Evolutionary conservation across 192 early-diverging fungal species (phyloP), one percentile per base, ranked within the genome.

Genomic region (Coemansia biformis): DNA sequence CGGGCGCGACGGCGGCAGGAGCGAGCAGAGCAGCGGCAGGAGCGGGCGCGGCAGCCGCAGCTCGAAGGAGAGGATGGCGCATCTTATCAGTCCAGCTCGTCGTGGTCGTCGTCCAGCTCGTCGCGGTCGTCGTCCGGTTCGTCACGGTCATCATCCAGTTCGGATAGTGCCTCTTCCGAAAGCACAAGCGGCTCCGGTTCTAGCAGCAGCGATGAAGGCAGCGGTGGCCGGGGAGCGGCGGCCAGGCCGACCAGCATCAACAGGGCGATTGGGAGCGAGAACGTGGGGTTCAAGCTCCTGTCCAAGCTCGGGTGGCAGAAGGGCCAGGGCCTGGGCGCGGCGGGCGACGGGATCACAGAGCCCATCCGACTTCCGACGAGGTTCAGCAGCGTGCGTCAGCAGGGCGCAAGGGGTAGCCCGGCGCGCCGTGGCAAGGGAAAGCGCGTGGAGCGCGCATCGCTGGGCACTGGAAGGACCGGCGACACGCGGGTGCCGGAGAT

Each of bases 221-320:
- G n/a, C n/a, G n/a, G n/a, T n/a, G n/a, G n/a, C n/a, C n/a, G n/a
- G n/a, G n/a, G n/a, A n/a, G n/a, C n/a, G 0, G 15, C 23, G 19
- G 46, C 29, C 2, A 44, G 23, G 6, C 54, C 63, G 1, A 36
- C 63, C 6, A 43, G 21, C 40, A 48, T 65, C 19, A 60, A 65
- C 44, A 50, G 22, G 46, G 69, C 69, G 13, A 50, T 72, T 38
- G 69, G 69, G 1, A 64, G 61, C 42, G 59, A 59, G 17, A 72
- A 72, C 26, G 35, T 65, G 1, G 69, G 69, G n/a, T 72, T 72
- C 39, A 48, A 57, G 48, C 46, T 72, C 19, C 35, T 72, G 23
- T 35, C 52, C 8, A 72, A 72, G 38, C 61, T 72, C 28, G 69
- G 69, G 13, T 72, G 69, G 69, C 61, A 59, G 46, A 33, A 72